These are phyloP conservation scores for Phytophthora pistaciae DNA, from an alignment of 352 stramenopile genomes.

Conservation along the genomic window DNA sequence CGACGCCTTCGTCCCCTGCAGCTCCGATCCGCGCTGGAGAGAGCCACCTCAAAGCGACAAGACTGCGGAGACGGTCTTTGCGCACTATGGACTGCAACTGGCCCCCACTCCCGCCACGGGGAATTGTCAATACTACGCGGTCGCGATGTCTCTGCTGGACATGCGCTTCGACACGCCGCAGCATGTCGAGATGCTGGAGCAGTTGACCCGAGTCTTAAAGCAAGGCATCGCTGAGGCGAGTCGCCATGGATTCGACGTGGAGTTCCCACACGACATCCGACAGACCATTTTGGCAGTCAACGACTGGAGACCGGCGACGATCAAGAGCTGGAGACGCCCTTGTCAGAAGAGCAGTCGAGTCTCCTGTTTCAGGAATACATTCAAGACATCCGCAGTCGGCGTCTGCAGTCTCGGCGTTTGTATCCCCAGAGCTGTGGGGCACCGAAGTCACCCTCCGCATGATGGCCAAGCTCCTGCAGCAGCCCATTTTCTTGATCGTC, in stretches of 20 bases:
- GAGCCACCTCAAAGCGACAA: background rate
- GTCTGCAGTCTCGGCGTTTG: conserved; percentile 6
- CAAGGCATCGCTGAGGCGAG: conserved; percentile 13
- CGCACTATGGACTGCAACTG: conserved; percentile 6
- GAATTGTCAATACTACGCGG: conserved; percentile 31
- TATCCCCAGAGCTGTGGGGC: conserved; percentile 14
- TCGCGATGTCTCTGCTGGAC: conserved; percentile 21
- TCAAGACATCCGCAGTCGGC: conserved; percentile 7
- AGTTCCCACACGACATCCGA: conserved; percentile 32
- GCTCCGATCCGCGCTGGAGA: conserved; percentile 12
- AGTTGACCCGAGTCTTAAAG: conserved; percentile 17
- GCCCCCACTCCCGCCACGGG: conserved; percentile 18
- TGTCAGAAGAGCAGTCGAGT: conserved; percentile 19
- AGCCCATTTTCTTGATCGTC: conserved; percentile 20
- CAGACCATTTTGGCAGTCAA: conserved; percentile 25
- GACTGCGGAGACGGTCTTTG: conserved; percentile 4
- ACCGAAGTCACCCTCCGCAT: conserved; percentile 25
- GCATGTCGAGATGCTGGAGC: conserved; percentile 8
- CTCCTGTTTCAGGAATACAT: conserved; percentile 18
- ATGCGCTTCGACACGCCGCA: conserved; percentile 11
- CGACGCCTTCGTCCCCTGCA: conserved; percentile 2
- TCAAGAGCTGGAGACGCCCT: conserved; percentile 10
- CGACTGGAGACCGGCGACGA: conserved; percentile 4
- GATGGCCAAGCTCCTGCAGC: conserved; percentile 29
- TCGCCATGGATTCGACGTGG: conserved; percentile 17